Evolutionary conservation across 2,329 filamentous ascomycete species (phyloP).

Genomic region (Paecilomyces formosus): DNA sequence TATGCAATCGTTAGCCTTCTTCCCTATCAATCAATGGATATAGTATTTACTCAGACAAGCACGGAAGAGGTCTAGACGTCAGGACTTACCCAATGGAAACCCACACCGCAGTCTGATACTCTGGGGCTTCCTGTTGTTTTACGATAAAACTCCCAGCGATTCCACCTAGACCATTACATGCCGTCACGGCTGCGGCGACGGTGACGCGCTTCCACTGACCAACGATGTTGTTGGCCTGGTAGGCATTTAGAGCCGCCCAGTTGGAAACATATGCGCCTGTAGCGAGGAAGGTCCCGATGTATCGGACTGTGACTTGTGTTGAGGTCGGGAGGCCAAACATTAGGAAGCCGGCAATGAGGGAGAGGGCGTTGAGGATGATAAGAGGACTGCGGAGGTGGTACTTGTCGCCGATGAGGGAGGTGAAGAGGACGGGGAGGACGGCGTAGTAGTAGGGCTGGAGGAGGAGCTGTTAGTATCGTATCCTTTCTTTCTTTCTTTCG

Average conservation of each 20-base stretch:
- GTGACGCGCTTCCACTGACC: constrained; percentile 61
- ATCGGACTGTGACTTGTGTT: constrained; percentile 52
- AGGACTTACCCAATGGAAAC: constrained; percentile 49
- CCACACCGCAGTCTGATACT: constrained; percentile 60
- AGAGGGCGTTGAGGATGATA: constrained; percentile 57
- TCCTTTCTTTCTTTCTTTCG: neutral
- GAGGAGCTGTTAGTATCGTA: neutral
- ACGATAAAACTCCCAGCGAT: constrained; percentile 63
- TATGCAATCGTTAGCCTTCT: neutral
- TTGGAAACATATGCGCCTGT: constrained; percentile 63
- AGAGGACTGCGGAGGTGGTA: constrained; percentile 55
- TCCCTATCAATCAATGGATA: neutral
- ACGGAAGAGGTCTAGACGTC: neutral
- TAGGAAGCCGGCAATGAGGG: constrained; percentile 55
- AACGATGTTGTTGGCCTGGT: constrained; percentile 56
- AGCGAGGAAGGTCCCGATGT: constrained; percentile 58
- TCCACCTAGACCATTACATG: constrained; percentile 56
- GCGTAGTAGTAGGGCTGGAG: constrained; percentile 57
- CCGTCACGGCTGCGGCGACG: constrained; percentile 53
- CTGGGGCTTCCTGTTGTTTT: constrained; percentile 52
- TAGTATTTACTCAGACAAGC: neutral
- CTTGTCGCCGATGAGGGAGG: constrained; percentile 55
- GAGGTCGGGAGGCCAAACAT: constrained; percentile 54
- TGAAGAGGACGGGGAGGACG: constrained; percentile 55
- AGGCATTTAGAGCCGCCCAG: constrained; percentile 60